Percentiles rank a stretch among this genome's conserved stretches.
phyloP scores from a whole-genome alignment of 2,329 filamentous ascomycete species.

The Neonectria magnoliae region DNA sequence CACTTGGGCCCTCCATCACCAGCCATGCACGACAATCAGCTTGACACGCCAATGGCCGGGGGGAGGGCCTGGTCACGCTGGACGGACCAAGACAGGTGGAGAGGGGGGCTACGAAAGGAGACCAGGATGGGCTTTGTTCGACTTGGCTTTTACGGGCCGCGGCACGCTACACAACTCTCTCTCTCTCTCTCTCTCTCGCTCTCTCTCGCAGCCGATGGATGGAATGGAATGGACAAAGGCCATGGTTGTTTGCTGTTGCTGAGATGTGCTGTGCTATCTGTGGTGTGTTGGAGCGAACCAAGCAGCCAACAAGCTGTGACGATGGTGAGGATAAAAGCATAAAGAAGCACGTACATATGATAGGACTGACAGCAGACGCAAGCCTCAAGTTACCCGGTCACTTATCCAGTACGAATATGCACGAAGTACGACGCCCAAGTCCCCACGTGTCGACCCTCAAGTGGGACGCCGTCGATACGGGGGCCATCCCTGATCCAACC shows the following conservation, averaged over 20 bases:
- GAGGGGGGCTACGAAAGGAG: too few species aligned
- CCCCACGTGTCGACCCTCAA: conserved; percentile 28
- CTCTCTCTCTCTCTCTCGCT: neutral
- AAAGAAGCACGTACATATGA: neutral
- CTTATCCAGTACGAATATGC: neutral
- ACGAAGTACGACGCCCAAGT: neutral
- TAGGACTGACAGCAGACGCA: neutral
- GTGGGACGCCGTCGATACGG: conserved; percentile 19
- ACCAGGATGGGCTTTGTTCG: neutral
- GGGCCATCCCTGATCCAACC: conserved; percentile 16
- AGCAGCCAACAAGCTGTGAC: neutral
- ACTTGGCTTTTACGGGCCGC: neutral
- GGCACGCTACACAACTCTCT: neutral
- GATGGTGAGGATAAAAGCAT: neutral
- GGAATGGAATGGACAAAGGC: neutral
- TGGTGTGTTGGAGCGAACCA: neutral
- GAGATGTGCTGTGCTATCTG: too few species aligned
- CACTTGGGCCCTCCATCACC: neutral
- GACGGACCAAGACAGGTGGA: neutral
- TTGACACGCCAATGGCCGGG: conserved; percentile 1
- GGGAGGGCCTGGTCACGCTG: conserved; percentile 17
- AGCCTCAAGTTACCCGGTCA: too few species aligned
- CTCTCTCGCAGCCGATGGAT: neutral
- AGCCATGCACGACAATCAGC: conserved; percentile 21
- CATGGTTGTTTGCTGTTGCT: neutral